Conservation (phyloP, 805 yeast species). For the Ogataea methanolica region DNA sequence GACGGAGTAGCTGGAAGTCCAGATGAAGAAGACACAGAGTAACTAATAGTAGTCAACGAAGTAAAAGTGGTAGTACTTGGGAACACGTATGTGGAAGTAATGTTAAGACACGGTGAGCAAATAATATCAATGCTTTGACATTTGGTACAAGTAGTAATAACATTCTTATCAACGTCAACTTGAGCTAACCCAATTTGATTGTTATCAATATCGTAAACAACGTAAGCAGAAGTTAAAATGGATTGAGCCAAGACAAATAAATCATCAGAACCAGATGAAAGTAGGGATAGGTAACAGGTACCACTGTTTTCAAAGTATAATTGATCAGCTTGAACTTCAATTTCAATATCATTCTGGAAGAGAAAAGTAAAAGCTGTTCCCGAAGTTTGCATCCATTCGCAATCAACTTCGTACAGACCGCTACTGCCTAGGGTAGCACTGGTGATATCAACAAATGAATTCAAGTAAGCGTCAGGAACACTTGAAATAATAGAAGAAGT, state of each 20-base stretch:
- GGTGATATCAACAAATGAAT: conserved; percentile 9
- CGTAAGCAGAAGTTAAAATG: conserved; percentile 58
- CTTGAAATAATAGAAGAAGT: conserved; percentile 51
- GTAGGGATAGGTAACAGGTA: conserved; percentile 19
- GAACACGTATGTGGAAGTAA: conserved; percentile 8
- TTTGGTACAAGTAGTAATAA: conserved; percentile 10
- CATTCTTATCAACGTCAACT: conserved; percentile 26
- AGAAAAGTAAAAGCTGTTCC: conserved; percentile 7
- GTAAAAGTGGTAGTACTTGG: conserved; percentile 3
- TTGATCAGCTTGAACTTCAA: conserved; percentile 18
- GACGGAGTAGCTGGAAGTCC: neutral
- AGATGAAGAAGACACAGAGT: conserved; percentile 1
- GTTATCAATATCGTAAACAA: conserved; percentile 60
- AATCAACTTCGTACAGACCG: conserved; percentile 21
- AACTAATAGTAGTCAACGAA: neutral
- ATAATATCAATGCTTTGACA: conserved; percentile 10
- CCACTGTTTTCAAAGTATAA: conserved; percentile 10
- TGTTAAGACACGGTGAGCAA: conserved; percentile 14
- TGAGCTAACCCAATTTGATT: conserved; percentile 54
- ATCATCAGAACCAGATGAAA: conserved; percentile 12
- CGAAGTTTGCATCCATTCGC: conserved; percentile 13
- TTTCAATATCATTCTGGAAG: conserved; percentile 16
- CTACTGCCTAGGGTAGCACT: conserved; percentile 12
- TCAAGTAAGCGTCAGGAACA: conserved; percentile 35
- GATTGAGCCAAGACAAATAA: conserved; percentile 56